Evolutionary conservation across 164 flowering plant genomes (phyloP).

Genomic region (Vitis rotundifolia): DNA sequence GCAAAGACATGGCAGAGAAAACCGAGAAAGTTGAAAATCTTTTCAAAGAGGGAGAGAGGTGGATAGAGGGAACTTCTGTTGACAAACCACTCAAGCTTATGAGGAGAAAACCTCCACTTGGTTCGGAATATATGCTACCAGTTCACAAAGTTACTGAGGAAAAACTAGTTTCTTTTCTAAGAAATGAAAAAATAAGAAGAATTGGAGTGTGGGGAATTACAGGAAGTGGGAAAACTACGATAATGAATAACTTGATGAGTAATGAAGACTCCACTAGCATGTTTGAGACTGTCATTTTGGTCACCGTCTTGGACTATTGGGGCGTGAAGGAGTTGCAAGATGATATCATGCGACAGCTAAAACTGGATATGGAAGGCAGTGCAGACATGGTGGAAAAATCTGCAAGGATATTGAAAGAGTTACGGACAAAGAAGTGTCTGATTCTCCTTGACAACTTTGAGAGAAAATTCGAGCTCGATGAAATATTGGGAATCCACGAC

Average conservation of each 20-base stretch:
- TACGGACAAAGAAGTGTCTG: constrained; percentile 21
- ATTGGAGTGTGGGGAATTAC: constrained; percentile 28
- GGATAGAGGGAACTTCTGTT: no score
- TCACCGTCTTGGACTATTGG: constrained; percentile 13
- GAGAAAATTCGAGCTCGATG: constrained; percentile 3
- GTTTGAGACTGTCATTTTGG: constrained; percentile 31
- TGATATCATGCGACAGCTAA: constrained; percentile 10
- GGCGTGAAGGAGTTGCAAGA: constrained; percentile 10
- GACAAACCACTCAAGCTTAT: not conserved
- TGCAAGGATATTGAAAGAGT: not conserved
- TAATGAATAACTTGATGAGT: constrained; percentile 20
- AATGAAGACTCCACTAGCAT: not conserved
- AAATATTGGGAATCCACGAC: constrained; percentile 13
- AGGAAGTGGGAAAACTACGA: constrained; percentile 29
- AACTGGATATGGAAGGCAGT: not conserved
- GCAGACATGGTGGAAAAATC: not conserved
- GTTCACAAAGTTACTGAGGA: not conserved
- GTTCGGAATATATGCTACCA: not conserved
- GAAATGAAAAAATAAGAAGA: not conserved
- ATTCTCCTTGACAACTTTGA: constrained; percentile 29
- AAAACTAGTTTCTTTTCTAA: constrained; percentile 10
- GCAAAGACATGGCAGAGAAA: no score
- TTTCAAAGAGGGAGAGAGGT: no score
- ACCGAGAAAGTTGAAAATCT: no score
- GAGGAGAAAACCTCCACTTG: not conserved